phyloP scores from a whole-genome alignment of 805 yeast genomes.

The Tetrapisispora iriomotensis region DNA sequence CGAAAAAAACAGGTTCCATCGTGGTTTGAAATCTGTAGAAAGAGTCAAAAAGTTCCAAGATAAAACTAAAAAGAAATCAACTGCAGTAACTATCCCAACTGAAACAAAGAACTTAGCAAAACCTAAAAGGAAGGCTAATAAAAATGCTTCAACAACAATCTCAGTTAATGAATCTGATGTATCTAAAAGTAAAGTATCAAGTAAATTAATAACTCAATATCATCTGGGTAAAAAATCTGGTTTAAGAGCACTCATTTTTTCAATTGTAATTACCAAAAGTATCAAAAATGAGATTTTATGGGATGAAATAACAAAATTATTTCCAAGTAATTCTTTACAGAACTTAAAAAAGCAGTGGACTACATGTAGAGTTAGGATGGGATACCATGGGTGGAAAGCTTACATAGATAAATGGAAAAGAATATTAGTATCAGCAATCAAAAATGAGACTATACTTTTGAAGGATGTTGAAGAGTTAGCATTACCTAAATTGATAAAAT shows the following conservation, averaged over 20 bases:
- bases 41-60: slow-evolving; percentile 24
- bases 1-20: slow-evolving; percentile 23
- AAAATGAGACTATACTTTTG: slow-evolving; percentile 40
- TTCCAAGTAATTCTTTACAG: slow-evolving; percentile 34
- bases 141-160: not conserved
- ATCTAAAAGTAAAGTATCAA: not conserved
- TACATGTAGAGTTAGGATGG: slow-evolving; percentile 46
- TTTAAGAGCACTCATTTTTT: slow-evolving; percentile 46
- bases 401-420: slow-evolving; percentile 55
- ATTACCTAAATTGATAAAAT: slow-evolving; percentile 40
- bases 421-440: slow-evolving; percentile 49
- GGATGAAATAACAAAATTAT: slow-evolving; percentile 43
- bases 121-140: not conserved
- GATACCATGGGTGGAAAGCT: slow-evolving; percentile 46
- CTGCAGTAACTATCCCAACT: not conserved
- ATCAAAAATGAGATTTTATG: slow-evolving; percentile 56
- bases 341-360: slow-evolving; percentile 56
- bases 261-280: slow-evolving; percentile 59
- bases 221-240: slow-evolving; percentile 34
- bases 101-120: not conserved
- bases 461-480: slow-evolving; percentile 44
- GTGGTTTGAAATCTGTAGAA: slow-evolving; percentile 24
- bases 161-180: not conserved
- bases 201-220: slow-evolving; percentile 5
- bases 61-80: slow-evolving; percentile 2